A percentile compares a stretch with the other conserved stretches of the same genome.
These are phyloP conservation scores for Penicillium crustosum DNA, from an alignment of 2,329 filamentous ascomycete species.

Conservation along the genomic window DNA sequence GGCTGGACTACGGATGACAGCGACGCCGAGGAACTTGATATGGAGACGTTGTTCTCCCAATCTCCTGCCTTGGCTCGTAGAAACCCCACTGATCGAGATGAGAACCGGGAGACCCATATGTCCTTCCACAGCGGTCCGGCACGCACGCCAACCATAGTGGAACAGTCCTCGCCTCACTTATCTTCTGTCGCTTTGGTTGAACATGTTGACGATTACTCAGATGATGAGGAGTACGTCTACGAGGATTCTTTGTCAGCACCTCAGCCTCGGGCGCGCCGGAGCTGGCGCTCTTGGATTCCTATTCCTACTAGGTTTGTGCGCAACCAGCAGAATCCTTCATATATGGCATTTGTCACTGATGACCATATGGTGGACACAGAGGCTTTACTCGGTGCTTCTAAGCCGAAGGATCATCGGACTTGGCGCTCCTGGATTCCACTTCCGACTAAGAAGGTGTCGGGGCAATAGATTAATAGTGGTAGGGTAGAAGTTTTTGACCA, in stretches of 20 bases:
- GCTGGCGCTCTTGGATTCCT: conserved; percentile 2
- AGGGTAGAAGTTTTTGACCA: conserved; percentile 17
- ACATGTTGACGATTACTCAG: not conserved
- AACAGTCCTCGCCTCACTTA: not conserved
- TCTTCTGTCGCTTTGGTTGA: not conserved
- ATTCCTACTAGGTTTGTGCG: not conserved
- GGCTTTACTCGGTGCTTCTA: not conserved
- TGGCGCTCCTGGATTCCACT: conserved; percentile 6
- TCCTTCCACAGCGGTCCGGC: not conserved
- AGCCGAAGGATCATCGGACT: not conserved
- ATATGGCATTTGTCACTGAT: not conserved
- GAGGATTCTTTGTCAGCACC: not conserved
- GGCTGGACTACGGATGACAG: not conserved
- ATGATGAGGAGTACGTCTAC: not conserved
- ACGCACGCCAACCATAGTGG: not conserved
- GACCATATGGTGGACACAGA: not conserved
- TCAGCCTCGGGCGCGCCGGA: not conserved
- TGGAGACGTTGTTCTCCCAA: not conserved
- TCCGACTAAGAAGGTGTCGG: not conserved
- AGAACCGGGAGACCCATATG: not conserved
- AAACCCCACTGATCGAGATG: not conserved
- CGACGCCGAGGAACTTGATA: not conserved
- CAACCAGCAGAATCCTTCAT: not conserved
- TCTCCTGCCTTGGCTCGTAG: not conserved
- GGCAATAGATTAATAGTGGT: not conserved